These are phyloP conservation scores for Termitomyces sp. DNA, from an alignment of 768 basidiomycete species.

Conservation along the genomic window DNA sequence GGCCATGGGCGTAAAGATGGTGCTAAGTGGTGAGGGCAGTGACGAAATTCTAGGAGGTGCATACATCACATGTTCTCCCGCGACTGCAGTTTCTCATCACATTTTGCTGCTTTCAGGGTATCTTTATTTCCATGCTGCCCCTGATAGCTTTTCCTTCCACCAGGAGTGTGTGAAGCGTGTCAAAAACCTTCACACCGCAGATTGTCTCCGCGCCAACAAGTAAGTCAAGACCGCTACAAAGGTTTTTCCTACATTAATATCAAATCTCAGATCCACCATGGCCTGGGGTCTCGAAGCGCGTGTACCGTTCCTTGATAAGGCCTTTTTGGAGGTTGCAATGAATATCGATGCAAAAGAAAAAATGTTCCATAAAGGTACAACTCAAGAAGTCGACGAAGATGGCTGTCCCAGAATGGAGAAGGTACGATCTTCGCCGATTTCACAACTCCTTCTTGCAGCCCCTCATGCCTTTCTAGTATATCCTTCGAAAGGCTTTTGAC, in stretches of 20 bases:
- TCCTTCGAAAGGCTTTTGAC: slow-evolving; percentile 95
- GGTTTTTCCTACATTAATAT: background rate
- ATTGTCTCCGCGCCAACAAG: slow-evolving; percentile 99
- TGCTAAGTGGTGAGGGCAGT: slow-evolving; percentile 93
- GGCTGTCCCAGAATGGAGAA: slow-evolving; percentile 95
- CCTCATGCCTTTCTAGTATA: slow-evolving; percentile 54
- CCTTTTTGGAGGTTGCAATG: slow-evolving; percentile 93
- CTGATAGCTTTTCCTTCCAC: slow-evolving; percentile 83
- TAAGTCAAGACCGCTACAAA: slow-evolving; percentile 25
- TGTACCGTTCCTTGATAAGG: slow-evolving; percentile 97
- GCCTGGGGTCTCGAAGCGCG: slow-evolving; percentile 99
- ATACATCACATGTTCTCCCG: background rate
- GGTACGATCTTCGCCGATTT: slow-evolving; percentile 30
- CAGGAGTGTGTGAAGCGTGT: slow-evolving; percentile 93
- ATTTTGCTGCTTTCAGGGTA: slow-evolving; percentile 54
- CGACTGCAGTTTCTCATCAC: background rate
- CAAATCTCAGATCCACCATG: slow-evolving; percentile 79
- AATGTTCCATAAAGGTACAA: slow-evolving; percentile 78
- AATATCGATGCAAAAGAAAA: slow-evolving; percentile 84
- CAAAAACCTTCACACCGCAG: slow-evolving; percentile 95
- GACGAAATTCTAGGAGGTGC: slow-evolving; percentile 96
- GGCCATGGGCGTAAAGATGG: slow-evolving; percentile 99
- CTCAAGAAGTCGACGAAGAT: slow-evolving; percentile 74
- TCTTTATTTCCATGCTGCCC: slow-evolving; percentile 99
- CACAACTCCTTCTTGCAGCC: background rate